Base-by-base conservation (phyloP, 192 early-diverging fungal genomes). In the Coemansia sp. region DNA sequence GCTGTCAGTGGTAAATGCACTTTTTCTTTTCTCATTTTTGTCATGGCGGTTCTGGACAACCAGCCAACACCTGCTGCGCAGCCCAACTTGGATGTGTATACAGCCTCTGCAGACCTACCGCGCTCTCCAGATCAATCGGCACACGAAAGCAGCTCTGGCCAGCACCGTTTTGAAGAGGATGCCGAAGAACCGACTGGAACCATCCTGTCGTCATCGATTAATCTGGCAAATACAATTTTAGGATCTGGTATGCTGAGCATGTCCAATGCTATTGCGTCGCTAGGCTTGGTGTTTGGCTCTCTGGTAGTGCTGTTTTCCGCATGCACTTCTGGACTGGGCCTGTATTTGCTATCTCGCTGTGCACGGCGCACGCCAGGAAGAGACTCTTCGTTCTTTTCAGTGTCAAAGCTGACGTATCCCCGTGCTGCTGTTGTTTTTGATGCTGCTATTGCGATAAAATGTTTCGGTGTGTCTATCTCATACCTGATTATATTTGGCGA, bases 231-330 rank as follows among this genome's bases (percentile, higher is more conserved):
- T 61, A 99, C 95, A 0, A 96, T 99, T 63, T 75, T 98, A 9
- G 95, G 95, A n/a, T 86, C 88, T 40, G 97, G 94, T 4, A 95
- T 98, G 92, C 77, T 99, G 20, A 95, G 94, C 31, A 96, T 99
- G 96, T 91, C 94, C 20, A 82, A 84, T 40, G 94, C 94, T 8
- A 68, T 99, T 40, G 89, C 91, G 1, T 68, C 88, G 10, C 81
- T 91, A 14, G 97, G 97, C 37, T 73, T 99, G 47, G 72, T 82
- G 4, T 65, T 92, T 0, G 97, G 95, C 19, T 85, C 90, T 5
- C 58, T 91, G 19, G 72, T 97, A 38, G 89, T 99, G 28, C 30
- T 86, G 6, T 80, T 93, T 26, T 90, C 91, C 5, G 94, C 81
- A 13, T 36, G 49, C 5, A 82, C 87, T 36, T 91, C 95, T 8